These are phyloP conservation scores for Xerocomus spinulosus DNA, from an alignment of 768 basidiomycete genomes.

Conservation along the genomic window DNA sequence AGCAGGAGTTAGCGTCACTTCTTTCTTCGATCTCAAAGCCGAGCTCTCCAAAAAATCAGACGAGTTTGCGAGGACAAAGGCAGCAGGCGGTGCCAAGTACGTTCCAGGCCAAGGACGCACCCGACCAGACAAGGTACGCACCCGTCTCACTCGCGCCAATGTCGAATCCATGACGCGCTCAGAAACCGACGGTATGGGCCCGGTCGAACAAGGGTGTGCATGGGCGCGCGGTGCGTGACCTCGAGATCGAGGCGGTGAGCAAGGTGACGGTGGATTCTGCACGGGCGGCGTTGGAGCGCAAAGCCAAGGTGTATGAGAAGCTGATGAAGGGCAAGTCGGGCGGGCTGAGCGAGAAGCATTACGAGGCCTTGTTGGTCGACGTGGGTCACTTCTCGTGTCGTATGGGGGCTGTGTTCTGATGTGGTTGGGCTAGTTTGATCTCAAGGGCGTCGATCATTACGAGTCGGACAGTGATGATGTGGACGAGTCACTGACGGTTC, in stretches of 20 bases:
- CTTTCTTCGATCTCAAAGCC: conserved; percentile 79
- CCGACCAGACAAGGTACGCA: conserved; percentile 63
- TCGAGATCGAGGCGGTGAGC: conserved; percentile 65
- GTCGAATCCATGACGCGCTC: background rate
- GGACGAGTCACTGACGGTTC: conserved; percentile 71
- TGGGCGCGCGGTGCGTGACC: conserved; percentile 58
- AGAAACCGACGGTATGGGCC: conserved; percentile 80
- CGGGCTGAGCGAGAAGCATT: conserved; percentile 72
- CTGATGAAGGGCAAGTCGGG: conserved; percentile 72
- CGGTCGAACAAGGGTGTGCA: conserved; percentile 73
- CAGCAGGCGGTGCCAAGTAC: conserved; percentile 45
- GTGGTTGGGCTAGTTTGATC: conserved; percentile 53
- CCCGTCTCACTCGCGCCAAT: background rate
- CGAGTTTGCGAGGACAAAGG: conserved; percentile 62
- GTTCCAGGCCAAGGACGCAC: conserved; percentile 55
- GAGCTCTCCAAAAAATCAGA: conserved; percentile 47
- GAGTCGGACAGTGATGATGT: conserved; percentile 72
- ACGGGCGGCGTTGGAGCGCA: conserved; percentile 66
- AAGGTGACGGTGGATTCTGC: conserved; percentile 69
- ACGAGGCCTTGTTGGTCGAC: conserved; percentile 68
- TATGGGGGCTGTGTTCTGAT: background rate
- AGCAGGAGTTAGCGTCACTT: conserved; percentile 64
- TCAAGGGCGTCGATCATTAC: conserved; percentile 47
- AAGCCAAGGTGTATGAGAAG: conserved; percentile 78
- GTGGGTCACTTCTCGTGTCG: conserved; percentile 40